phyloP scores from a whole-genome alignment of 2,329 filamentous ascomycete species.

The Paracoccidioides lutzii region DNA sequence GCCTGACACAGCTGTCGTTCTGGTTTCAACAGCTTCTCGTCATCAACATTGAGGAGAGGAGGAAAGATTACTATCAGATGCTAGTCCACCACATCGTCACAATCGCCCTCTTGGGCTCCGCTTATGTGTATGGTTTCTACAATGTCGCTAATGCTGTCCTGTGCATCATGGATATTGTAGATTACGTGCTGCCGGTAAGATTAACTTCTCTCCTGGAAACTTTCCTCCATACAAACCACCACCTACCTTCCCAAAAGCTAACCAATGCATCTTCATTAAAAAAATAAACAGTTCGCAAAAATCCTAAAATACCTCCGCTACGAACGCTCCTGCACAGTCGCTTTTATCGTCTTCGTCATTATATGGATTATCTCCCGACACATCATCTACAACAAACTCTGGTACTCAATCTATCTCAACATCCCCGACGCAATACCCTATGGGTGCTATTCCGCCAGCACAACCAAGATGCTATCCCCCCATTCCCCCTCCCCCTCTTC shows the following conservation, averaged over 20 bases:
- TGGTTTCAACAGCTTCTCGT: conserved; percentile 91
- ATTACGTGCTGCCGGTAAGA: conserved; percentile 72
- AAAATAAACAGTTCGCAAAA: conserved; percentile 62
- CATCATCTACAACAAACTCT: conserved; percentile 62
- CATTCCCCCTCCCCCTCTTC: conserved; percentile 17
- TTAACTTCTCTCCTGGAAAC: background rate
- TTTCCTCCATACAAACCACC: background rate
- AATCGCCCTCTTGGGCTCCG: conserved; percentile 61
- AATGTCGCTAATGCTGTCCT: conserved; percentile 81
- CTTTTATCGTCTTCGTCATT: conserved; percentile 75
- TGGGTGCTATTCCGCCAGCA: conserved; percentile 55
- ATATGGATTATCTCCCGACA: conserved; percentile 78
- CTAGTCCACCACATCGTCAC: conserved; percentile 89
- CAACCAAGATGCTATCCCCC: conserved; percentile 14
- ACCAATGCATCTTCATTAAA: conserved; percentile 4
- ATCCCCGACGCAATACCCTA: conserved; percentile 48
- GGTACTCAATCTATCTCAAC: conserved; percentile 67
- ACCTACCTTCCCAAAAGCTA: background rate
- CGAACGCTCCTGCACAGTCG: conserved; percentile 61
- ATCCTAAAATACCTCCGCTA: conserved; percentile 81
- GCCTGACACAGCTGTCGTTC: conserved; percentile 79
- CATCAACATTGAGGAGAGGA: conserved; percentile 83
- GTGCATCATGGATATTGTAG: conserved; percentile 85
- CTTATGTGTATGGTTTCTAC: conserved; percentile 77
- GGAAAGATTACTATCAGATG: conserved; percentile 96